Evolutionary conservation across 2,329 filamentous ascomycete genomes (phyloP).

Genomic region (Fusarium sacchari): DNA sequence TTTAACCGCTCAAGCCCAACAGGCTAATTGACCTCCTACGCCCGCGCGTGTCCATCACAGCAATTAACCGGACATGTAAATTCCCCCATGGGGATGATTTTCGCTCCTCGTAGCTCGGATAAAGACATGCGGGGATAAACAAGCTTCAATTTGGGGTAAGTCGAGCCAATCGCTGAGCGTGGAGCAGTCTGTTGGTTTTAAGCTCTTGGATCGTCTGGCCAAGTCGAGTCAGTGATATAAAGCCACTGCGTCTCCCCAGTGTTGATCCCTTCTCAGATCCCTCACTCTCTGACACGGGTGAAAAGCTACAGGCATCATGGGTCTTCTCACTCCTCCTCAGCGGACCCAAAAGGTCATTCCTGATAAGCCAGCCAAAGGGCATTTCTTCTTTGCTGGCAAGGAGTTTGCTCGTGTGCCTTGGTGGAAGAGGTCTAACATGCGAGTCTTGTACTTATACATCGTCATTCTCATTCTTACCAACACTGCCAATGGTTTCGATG

Average conservation of each 20-base stretch:
- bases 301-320: not conserved
- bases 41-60: not conserved
- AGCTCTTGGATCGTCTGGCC: not conserved
- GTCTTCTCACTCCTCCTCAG: slow-evolving; percentile 4
- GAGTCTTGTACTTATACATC: slow-evolving; percentile 6
- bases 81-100: slow-evolving; percentile 17
- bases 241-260: not conserved
- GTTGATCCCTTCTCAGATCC: not conserved
- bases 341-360: slow-evolving; percentile 21
- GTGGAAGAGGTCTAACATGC: slow-evolving; percentile 18
- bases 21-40: not conserved
- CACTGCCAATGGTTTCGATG: slow-evolving; percentile 21
- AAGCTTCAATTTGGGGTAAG: not conserved
- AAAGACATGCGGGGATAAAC: slow-evolving; percentile 15
- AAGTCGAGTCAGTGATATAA: slow-evolving; percentile 6
- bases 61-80: not conserved
- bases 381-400: slow-evolving; percentile 18
- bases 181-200: not conserved
- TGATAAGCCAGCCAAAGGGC: slow-evolving; percentile 5
- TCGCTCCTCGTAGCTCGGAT: slow-evolving; percentile 11
- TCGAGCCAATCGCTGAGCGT: not conserved
- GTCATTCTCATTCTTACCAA: slow-evolving; percentile 10
- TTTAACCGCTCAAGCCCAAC: not conserved
- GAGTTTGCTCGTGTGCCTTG: slow-evolving; percentile 9
- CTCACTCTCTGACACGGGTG: not conserved